phyloP scores from a whole-genome alignment of 2,329 filamentous ascomycete species.

The Tolypocladium inflatum region DNA sequence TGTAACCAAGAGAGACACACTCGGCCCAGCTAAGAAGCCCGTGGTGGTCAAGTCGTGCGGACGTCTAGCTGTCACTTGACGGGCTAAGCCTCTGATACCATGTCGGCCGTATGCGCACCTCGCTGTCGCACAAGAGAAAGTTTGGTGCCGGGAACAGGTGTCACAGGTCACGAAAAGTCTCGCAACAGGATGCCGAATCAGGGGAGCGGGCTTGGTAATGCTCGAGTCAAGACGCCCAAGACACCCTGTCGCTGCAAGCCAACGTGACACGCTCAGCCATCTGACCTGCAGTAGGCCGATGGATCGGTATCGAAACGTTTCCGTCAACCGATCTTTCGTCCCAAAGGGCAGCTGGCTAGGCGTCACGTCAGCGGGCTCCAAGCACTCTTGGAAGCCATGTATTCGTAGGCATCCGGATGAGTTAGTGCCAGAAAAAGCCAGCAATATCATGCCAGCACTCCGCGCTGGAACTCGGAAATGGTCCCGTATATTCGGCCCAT shows the following conservation, averaged over 20 bases:
- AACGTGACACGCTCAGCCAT: neutral
- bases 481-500: neutral
- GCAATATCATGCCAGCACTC: neutral
- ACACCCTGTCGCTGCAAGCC: neutral
- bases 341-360: neutral
- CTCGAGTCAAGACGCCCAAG: neutral
- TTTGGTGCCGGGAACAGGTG: neutral
- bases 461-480: neutral
- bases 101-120: neutral
- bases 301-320: neutral
- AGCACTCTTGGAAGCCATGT: neutral
- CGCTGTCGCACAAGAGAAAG: neutral
- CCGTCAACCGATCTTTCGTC: neutral
- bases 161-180: neutral
- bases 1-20: neutral
- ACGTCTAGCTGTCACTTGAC: neutral
- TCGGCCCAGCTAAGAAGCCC: neutral
- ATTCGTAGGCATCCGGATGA: neutral
- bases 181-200: neutral
- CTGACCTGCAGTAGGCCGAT: neutral
- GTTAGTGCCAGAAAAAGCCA: neutral
- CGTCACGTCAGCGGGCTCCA: neutral
- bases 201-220: neutral
- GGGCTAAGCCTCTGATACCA: neutral
- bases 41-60: neutral